phyloP scores from a whole-genome alignment of 2,329 filamentous ascomycete species.

The Apiospora rasikravindrae region DNA sequence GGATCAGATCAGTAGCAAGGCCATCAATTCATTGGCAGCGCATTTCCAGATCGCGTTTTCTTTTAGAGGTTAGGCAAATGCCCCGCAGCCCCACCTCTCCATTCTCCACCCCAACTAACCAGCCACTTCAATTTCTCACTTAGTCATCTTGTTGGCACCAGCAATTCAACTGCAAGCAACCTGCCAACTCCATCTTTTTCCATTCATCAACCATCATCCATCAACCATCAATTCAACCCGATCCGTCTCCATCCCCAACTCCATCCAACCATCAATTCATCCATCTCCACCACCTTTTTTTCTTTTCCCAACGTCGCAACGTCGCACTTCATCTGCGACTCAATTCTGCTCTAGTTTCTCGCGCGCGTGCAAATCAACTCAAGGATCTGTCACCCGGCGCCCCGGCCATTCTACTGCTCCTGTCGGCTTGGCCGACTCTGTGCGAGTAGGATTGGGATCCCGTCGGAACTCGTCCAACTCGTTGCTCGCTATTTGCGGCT shows the following conservation, averaged over 20 bases:
- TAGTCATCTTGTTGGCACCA: not conserved
- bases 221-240: not conserved
- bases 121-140: not conserved
- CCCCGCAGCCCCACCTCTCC: not conserved
- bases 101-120: not conserved
- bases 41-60: no score
- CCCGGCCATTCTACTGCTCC: constrained; percentile 19
- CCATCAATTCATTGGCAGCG: no score
- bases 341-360: not conserved
- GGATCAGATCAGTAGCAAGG: no score
- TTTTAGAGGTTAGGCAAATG: not conserved
- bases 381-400: constrained; percentile 12
- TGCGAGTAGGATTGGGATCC: constrained; percentile 18
- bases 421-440: constrained; percentile 10
- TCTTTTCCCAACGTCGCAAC: not conserved
- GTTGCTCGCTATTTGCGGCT: not conserved
- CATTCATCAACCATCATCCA: not conserved
- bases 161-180: not conserved
- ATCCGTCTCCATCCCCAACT: not conserved
- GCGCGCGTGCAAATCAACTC: not conserved
- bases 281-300: not conserved
- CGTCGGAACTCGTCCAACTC: constrained; percentile 18
- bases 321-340: not conserved
- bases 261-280: not conserved
- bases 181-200: not conserved